Conservation (phyloP, 2,329 filamentous ascomycete species). For the Hypoxylon sp. region DNA sequence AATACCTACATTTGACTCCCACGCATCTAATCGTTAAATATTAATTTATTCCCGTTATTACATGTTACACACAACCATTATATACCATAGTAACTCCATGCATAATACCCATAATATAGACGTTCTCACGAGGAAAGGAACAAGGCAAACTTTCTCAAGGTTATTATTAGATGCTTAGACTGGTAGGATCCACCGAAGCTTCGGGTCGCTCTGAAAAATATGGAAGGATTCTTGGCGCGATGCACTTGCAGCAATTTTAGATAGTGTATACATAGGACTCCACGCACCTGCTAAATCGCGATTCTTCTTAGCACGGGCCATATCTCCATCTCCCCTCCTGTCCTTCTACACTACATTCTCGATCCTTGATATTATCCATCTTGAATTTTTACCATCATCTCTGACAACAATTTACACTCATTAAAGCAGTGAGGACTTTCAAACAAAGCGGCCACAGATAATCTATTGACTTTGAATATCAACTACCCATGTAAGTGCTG, state of each 20-base stretch:
- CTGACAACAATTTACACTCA: neutral
- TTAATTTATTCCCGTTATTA: neutral
- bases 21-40: neutral
- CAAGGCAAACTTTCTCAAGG: neutral
- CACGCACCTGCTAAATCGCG: conserved; percentile 29
- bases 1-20: conserved; percentile 1
- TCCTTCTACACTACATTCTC: neutral
- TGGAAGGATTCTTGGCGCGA: conserved; percentile 19
- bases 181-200: conserved; percentile 37
- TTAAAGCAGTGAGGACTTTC: neutral
- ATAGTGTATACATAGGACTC: conserved; percentile 8
- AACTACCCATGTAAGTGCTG: neutral
- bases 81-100: conserved; percentile 4
- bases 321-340: neutral
- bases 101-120: conserved; percentile 17
- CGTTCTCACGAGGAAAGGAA: conserved; percentile 8
- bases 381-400: neutral
- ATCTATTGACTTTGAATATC: neutral
- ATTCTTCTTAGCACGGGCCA: conserved; percentile 30
- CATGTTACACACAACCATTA: conserved; percentile 5
- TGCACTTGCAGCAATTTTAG: conserved; percentile 18
- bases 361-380: neutral
- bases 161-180: conserved; percentile 35
- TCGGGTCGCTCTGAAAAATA: conserved; percentile 30
- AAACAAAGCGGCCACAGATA: neutral